A percentile compares a stretch with the other conserved stretches of the same genome.
Conservation (phyloP, 2,329 filamentous ascomycete species). For the Exophiala spinifera region DNA sequence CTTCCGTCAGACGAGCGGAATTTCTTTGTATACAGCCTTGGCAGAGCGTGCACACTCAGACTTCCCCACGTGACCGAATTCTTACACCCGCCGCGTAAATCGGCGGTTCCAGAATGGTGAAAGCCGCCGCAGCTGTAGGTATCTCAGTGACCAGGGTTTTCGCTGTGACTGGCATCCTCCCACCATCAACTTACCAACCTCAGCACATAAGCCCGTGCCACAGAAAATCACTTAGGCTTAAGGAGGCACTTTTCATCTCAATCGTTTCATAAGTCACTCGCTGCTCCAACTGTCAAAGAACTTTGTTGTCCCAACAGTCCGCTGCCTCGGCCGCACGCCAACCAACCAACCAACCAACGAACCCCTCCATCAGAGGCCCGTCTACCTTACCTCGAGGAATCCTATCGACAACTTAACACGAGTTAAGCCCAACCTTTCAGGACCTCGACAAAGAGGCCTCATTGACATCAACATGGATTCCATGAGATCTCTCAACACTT, state of each 20-base stretch:
- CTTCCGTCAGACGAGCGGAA: too few relatives aligned
- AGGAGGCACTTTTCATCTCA: too few relatives aligned
- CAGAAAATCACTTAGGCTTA: too few relatives aligned
- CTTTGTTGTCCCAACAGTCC: not conserved
- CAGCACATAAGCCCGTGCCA: too few relatives aligned
- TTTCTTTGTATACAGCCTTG: not conserved
- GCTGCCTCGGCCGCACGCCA: too few relatives aligned
- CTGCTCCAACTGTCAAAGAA: not conserved
- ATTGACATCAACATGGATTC: constrained; percentile 53
- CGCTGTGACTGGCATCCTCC: not conserved
- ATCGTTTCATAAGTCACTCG: too few relatives aligned
- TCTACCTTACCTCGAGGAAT: too few relatives aligned
- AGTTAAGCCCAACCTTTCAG: too few relatives aligned
- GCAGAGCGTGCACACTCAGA: not conserved
- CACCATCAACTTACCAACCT: not conserved
- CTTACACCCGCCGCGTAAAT: not conserved
- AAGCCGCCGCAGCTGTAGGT: not conserved
- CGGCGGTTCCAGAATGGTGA: not conserved
- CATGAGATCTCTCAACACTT: constrained; percentile 62
- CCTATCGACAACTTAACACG: too few relatives aligned
- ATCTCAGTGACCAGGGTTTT: not conserved
- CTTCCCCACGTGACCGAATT: not conserved
- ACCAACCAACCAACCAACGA: too few relatives aligned
- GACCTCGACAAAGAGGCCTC: too few relatives aligned
- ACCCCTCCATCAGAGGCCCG: too few relatives aligned